These are phyloP conservation scores for Aureobasidium sp. DNA, from an alignment of 2,329 filamentous ascomycete species.

Conservation along the genomic window DNA sequence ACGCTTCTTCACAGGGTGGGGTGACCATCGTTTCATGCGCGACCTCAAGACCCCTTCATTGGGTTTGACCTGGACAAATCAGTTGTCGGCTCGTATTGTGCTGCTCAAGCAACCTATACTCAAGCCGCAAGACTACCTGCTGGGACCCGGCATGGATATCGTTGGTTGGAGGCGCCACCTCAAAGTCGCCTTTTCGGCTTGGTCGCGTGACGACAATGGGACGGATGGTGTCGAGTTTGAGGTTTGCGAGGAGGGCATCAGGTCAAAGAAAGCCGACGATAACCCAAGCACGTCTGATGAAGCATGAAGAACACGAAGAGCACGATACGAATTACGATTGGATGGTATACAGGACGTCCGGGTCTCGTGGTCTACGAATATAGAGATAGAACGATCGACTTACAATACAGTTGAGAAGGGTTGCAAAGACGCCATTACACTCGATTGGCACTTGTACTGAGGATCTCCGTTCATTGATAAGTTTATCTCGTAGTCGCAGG, in stretches of 20 bases:
- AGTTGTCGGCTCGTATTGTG: conserved; percentile 75
- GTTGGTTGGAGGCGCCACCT: conserved; percentile 66
- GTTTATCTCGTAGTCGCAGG: too few relatives aligned
- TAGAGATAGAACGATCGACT: not conserved
- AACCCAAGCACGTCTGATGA: not conserved
- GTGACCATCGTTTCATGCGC: conserved; percentile 46
- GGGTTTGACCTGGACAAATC: conserved; percentile 84
- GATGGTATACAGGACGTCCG: not conserved
- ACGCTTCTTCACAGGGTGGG: conserved; percentile 93
- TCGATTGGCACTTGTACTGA: too few relatives aligned
- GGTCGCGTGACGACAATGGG: conserved; percentile 50
- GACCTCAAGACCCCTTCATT: conserved; percentile 75
- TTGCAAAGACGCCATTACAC: not conserved
- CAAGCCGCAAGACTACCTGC: conserved; percentile 33
- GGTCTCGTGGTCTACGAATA: not conserved
- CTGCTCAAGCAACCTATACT: conserved; percentile 63
- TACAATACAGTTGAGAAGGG: not conserved
- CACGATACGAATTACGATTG: not conserved
- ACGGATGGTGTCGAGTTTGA: conserved; percentile 61
- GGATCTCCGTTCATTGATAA: too few relatives aligned
- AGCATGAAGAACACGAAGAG: not conserved
- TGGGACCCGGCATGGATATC: conserved; percentile 40
- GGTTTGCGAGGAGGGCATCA: conserved; percentile 59
- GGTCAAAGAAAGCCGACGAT: not conserved
- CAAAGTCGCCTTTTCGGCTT: conserved; percentile 85